Evolutionary conservation across 2,329 filamentous ascomycete genomes (phyloP), one percentile per base, ranked within the genome.

Genomic region (Calonectria pseudoturangicola): DNA sequence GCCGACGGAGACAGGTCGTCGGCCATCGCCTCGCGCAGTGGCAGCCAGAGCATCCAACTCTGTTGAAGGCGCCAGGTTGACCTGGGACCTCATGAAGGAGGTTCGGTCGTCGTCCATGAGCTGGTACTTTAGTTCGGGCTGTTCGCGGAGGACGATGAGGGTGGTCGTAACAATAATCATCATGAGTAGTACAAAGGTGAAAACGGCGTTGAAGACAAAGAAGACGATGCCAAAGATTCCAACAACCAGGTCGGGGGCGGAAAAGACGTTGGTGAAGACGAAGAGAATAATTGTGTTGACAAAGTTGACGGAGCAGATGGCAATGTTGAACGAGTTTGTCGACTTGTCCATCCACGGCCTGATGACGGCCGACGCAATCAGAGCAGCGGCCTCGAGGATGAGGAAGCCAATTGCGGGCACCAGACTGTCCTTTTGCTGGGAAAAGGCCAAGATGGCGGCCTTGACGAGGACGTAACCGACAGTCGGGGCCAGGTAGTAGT

Each of bases 281-380:
- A 98, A 88, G 28, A 98, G 87, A 87, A 97, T 97, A 83, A 98
- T 92, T 70, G 93, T 90, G 85, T 97, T 98, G 81, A 98, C 83
- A 84, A 98, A 98, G 88, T 98, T 98, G 84, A 98, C 88, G 48
- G 92, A 93, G 73, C 92, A 93, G 79, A 98, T 98, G 73, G 95
- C 91, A 80, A 98, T 98, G 86, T 98, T 98, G 89, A 98, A 97
- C 50, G 93, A 92, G 84, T 98, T 98, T 70, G 95, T 98, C 87
- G 95, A 96, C 91, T 98, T 98, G 88, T 98, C 96, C 96, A 98
- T 98, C 92, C 95, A 98, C 12, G 96, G 96, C 65, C 94, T 92
- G 77, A 98, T 86, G 54, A 98, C 92, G 73, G 92, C 93, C 71
- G 95, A 92, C 21, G 87, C 91, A 77, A 98, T 93, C 66, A 98